Evolutionary conservation across 2,329 filamentous ascomycete genomes (phyloP), one percentile per base, ranked within the genome.

Genomic region (Neurospora sp.): DNA sequence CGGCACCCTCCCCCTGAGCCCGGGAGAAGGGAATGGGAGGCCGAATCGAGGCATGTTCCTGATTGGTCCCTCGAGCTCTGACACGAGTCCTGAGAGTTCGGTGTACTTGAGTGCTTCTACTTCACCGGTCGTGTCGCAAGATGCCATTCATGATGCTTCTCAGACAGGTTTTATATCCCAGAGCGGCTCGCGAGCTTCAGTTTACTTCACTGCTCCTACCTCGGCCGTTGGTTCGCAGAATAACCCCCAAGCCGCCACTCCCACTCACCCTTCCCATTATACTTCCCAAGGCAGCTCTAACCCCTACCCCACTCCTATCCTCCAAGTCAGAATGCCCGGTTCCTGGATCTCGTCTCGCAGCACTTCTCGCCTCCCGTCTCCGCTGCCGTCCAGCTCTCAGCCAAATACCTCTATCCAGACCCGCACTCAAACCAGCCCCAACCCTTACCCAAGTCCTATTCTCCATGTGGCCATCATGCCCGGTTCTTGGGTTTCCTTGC

Each of bases 51-150:
- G 43, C 11, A 5, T 19, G 11, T 52, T 19, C 4, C 43, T 19
- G 11, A 52, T 52, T 52, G 43, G 43, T 13, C 43, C 43, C 2
- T 52, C 43, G 19, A 52, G 19, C 6, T 52, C 43, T 8, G 43
- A 52, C 0, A 8, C 43, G 19, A 52, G 43, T 2, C 43, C 43
- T 6, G 43, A 52, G 5, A 8, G 43, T 1, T 28, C 43, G 5
- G 6, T 52, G 0, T 52, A 28, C 3, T 52, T 23, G n/a, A 8
- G 11, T 13, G 42, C n/a, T 19, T 0, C n/a, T 46, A 46, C 9
- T 19, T 46, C n/a, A 0, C 42, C 42, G 0, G 4, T 43, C 0
- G 0, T 11, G 1, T n/a, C 8, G 9, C 17, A 10, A 43, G 8
- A 19, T 0, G 17, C 40, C 0, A 3, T 10, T 42, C 40, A 42